Evolutionary conservation across 371 early-diverging fungal species (phyloP), one percentile per base, ranked within the genome.

Genomic region (Coemansia sp.): DNA sequence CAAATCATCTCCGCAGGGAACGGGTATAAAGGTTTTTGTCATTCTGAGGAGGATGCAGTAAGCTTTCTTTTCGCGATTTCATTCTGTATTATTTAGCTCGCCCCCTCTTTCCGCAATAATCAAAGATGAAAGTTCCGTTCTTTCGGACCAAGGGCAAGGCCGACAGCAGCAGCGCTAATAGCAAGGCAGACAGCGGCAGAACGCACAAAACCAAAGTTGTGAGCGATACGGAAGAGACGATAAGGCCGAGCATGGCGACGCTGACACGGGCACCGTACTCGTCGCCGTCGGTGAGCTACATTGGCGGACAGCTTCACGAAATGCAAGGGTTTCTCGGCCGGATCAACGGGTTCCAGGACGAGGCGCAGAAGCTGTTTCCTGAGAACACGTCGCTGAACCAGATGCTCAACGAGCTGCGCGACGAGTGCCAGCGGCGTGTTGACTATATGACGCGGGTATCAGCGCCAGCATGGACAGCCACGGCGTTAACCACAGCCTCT

Each of bases 401-500:
- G 61, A 69, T 74, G 24, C 70, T 74, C 13, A 55, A 48, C 64
- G 75, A 70, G 61, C 71, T 74, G 61, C 70, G 69, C 55, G 71
- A 69, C 61, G 75, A 74, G 63, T 74, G 75, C 63, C 66, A 63
- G 42, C 59, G 70, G 42, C 75, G 75, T 22, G 71, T 70, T 14
- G 67, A 66, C 45, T 74, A 74, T 53, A 74, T 74, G 61, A 40
- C 70, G 18, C 66, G 75, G 5, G 75, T 74, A 14, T 74, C 75
- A 11, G 67, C 67, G 4, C 70, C 64, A 0, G 70, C 71, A 11
- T 71, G 72, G 72, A 59, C 63, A 63, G 37, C 60, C 14, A 59
- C 60, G 47, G 40, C 66, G 53, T 55, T 65, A 14, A 57, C 68
- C 45, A 50, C 59, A 8, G 14, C 4, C 59, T n/a, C 11, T 48